Percentiles rank a stretch among this genome's conserved stretches.
phyloP scores from a whole-genome alignment of 2,329 filamentous ascomycete genomes.

The Teratosphaeria gauchensis region DNA sequence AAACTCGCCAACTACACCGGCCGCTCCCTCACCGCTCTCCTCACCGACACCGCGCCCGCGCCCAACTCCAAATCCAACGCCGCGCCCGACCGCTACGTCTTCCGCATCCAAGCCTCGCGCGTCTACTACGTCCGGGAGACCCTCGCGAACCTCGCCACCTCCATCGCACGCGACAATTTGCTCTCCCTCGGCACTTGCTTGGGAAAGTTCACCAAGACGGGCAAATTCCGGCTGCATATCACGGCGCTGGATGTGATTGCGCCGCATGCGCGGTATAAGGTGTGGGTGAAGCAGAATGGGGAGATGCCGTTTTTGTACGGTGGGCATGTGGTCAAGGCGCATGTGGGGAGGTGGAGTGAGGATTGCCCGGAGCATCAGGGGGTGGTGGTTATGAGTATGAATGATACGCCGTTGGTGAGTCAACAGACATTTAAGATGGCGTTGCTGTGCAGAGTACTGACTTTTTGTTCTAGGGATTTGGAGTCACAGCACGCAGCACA shows the following conservation, averaged over 20 bases:
- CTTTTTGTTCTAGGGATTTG: slow-evolving; percentile 60
- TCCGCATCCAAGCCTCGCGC: slow-evolving; percentile 70
- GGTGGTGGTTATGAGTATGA: slow-evolving; percentile 82
- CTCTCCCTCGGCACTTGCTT: slow-evolving; percentile 84
- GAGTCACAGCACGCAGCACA: slow-evolving; percentile 79
- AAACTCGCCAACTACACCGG: slow-evolving; percentile 94
- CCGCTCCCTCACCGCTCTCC: slow-evolving; percentile 70
- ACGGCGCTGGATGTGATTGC: slow-evolving; percentile 84
- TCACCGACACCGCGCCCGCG: slow-evolving; percentile 30
- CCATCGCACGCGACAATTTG: slow-evolving; percentile 69
- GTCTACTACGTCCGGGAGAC: slow-evolving; percentile 89
- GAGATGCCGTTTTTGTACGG: slow-evolving; percentile 98
- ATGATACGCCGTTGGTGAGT: slow-evolving; percentile 65
- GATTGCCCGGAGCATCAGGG: slow-evolving; percentile 92
- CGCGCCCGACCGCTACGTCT: slow-evolving; percentile 62
- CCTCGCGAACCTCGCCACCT: slow-evolving; percentile 83
- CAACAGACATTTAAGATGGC: background rate
- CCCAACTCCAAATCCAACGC: slow-evolving; percentile 37
- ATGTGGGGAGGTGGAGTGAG: slow-evolving; percentile 75
- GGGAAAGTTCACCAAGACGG: slow-evolving; percentile 92
- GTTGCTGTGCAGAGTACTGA: background rate
- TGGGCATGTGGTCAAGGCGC: slow-evolving; percentile 74
- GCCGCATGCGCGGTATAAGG: slow-evolving; percentile 87
- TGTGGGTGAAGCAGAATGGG: slow-evolving; percentile 93
- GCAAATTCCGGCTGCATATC: slow-evolving; percentile 90